Percentiles rank a stretch among this genome's conserved stretches.
Conservation (phyloP, 257 asterid genomes). For the Primulina eburnea region DNA sequence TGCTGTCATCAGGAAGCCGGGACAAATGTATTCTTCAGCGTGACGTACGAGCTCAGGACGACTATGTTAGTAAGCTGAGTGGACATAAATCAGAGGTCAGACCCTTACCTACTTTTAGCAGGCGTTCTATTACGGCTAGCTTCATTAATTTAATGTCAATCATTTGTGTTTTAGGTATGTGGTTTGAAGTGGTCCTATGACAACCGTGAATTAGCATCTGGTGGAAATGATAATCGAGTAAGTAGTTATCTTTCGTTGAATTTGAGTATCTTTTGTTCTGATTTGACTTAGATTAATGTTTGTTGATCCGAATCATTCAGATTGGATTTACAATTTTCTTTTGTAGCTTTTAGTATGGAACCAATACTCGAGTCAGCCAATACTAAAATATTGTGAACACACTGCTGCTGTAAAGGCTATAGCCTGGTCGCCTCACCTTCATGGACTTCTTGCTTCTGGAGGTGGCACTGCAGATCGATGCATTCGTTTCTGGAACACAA, state of each 20-base stretch:
- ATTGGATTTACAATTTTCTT: conserved; percentile 9
- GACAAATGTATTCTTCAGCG: conserved; percentile 91
- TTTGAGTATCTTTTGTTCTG: neutral
- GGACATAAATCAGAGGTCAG: conserved; percentile 97
- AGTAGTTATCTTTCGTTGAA: conserved; percentile 27
- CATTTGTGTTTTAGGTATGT: conserved; percentile 62
- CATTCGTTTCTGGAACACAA: conserved; percentile 95
- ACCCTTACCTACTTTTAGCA: neutral
- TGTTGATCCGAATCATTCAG: neutral
- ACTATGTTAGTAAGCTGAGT: conserved; percentile 71
- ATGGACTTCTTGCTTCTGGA: conserved; percentile 98
- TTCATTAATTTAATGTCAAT: neutral
- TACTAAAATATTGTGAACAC: conserved; percentile 82
- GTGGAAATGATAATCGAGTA: conserved; percentile 94
- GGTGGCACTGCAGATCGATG: conserved; percentile 99
- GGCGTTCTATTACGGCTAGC: conserved; percentile 1
- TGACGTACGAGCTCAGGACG: conserved; percentile 72
- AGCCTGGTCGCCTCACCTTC: conserved; percentile 98
- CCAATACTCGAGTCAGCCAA: conserved; percentile 84
- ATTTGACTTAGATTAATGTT: conserved; percentile 7
- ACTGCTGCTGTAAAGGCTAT: conserved; percentile 99
- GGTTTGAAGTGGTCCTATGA: conserved; percentile 98
- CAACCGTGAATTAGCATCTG: conserved; percentile 92
- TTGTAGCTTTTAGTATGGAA: conserved; percentile 90
- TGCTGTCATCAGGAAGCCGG: conserved; percentile 87